A percentile compares a stretch with the other conserved stretches of the same genome.
These are phyloP conservation scores for Naegleria gruberi DNA, from an alignment of 208 protist genomes.

Conservation along the genomic window DNA sequence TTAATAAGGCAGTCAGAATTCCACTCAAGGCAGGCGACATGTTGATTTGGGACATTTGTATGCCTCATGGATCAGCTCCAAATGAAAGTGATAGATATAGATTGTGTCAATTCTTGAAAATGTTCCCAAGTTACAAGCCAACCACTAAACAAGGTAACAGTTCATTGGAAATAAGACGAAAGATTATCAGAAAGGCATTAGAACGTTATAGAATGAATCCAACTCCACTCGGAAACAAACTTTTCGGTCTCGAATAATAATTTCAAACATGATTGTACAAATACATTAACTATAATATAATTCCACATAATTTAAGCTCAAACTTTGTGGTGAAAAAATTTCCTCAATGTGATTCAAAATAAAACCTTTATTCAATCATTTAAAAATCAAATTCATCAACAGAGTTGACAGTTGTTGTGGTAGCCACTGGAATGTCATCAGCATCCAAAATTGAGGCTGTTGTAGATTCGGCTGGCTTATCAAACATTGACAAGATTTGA, in stretches of 20 bases:
- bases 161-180: no score
- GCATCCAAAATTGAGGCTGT: not conserved
- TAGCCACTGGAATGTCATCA: not conserved
- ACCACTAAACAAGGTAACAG: not conserved
- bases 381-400: not conserved
- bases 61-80: constrained; percentile 11
- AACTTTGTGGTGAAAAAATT: no score
- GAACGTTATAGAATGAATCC: not conserved
- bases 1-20: not conserved
- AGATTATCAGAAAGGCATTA: not conserved
- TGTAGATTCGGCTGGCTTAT: not conserved
- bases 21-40: not conserved
- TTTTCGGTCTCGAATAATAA: not conserved
- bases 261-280: no score
- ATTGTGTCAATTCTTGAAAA: not conserved
- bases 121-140: not conserved
- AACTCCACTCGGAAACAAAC: not conserved
- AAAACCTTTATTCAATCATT: no score
- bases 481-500: constrained; percentile 5
- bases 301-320: no score
- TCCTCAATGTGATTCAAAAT: no score
- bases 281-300: no score
- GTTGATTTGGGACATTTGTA: not conserved
- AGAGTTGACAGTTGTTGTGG: not conserved
- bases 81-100: not conserved